These are phyloP conservation scores for Solanum paucissectum DNA, from an alignment of 257 asterid genomes.

Conservation along the genomic window DNA sequence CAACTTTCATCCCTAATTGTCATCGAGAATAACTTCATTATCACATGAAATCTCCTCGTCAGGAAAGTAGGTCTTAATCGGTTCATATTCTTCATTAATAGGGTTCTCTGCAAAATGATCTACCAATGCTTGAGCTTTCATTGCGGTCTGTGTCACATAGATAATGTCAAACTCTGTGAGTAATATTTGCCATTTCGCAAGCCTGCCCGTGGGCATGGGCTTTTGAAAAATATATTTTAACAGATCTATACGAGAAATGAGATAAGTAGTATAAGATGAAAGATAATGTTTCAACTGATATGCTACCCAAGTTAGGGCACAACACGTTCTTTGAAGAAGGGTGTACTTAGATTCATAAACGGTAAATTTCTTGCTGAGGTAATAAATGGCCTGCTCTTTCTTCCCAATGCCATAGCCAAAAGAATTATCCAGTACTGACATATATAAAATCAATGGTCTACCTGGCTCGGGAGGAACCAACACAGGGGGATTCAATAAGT, in stretches of 20 bases:
- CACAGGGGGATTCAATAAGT: not conserved
- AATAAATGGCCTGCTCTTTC: not conserved
- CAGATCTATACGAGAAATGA: rapidly evolving
- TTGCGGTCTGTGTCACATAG: not conserved
- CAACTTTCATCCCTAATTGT: too few species aligned
- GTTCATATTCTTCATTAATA: too few species aligned
- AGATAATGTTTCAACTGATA: not conserved
- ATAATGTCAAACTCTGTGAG: not conserved
- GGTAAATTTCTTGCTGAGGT: not conserved
- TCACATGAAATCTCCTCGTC: not conserved
- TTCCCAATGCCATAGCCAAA: not conserved
- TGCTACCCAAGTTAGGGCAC: not conserved
- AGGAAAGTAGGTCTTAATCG: not conserved
- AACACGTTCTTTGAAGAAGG: not conserved
- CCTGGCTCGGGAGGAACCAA: not conserved
- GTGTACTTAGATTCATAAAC: not conserved
- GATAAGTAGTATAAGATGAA: not conserved
- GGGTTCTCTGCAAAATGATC: not conserved
- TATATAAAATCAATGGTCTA: not conserved
- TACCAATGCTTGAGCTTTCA: too few species aligned
- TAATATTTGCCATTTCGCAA: not conserved
- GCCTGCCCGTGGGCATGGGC: not conserved
- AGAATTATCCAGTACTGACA: not conserved
- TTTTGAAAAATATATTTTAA: too few species aligned
- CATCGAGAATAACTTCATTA: too few species aligned